phyloP scores from a whole-genome alignment of 2,329 filamentous ascomycete genomes.

The Chlorencoelia australis region DNA sequence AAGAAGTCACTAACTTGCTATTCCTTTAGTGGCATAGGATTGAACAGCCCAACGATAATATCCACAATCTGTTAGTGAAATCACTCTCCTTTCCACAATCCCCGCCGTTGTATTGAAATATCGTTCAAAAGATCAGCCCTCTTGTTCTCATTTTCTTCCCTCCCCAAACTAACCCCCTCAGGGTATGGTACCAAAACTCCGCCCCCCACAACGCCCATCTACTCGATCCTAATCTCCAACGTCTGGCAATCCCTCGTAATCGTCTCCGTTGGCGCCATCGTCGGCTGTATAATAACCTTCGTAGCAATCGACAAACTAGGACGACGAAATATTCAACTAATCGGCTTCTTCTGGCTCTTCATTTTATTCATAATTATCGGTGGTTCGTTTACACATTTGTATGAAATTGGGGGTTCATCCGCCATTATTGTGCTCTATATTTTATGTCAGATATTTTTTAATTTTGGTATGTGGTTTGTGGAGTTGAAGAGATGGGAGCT shows the following conservation, averaged over 20 bases:
- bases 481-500: background rate
- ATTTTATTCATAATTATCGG: slow-evolving; percentile 18
- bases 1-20: background rate
- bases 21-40: slow-evolving; percentile 44
- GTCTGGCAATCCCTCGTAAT: slow-evolving; percentile 16
- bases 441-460: slow-evolving; percentile 36
- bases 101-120: too few species aligned
- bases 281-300: slow-evolving; percentile 13
- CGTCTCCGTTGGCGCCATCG: slow-evolving; percentile 14
- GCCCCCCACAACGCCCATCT: slow-evolving; percentile 6
- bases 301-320: slow-evolving; percentile 15
- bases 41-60: slow-evolving; percentile 39
- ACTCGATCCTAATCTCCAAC: slow-evolving; percentile 9
- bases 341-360: slow-evolving; percentile 18
- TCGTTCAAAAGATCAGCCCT: too few species aligned
- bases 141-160: too few species aligned
- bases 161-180: too few species aligned
- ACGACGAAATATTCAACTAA: slow-evolving; percentile 15
- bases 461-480: slow-evolving; percentile 29
- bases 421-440: slow-evolving; percentile 29
- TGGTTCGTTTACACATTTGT: slow-evolving; percentile 24
- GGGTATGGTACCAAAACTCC: slow-evolving; percentile 9
- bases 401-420: slow-evolving; percentile 26
- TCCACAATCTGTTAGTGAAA: slow-evolving; percentile 14
- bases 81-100: too few species aligned